Conservation (phyloP, 768 basidiomycete genomes). For the Termitomyces sp. region DNA sequence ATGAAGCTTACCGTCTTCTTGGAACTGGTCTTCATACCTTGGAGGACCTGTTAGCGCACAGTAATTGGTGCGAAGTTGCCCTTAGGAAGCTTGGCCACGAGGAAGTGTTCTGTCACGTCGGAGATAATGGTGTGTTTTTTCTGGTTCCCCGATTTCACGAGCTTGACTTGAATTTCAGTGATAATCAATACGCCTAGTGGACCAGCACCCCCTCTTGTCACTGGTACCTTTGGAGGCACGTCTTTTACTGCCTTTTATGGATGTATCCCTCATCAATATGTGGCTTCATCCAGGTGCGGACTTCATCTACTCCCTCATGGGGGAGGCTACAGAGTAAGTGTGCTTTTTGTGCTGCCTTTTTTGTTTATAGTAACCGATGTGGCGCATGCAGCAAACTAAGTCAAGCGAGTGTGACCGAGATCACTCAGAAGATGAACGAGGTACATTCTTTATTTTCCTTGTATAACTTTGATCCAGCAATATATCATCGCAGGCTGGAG, state of each 20-base stretch:
- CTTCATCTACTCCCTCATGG: constrained; percentile 60
- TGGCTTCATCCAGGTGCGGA: constrained; percentile 35
- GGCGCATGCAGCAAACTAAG: constrained; percentile 39
- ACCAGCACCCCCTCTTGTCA: constrained; percentile 55
- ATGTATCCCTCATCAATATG: not conserved
- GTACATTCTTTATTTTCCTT: constrained; percentile 12
- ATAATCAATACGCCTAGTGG: constrained; percentile 49
- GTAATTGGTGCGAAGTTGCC: constrained; percentile 75
- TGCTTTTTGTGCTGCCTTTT: not conserved
- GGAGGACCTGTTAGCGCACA: constrained; percentile 75
- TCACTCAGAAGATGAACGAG: constrained; percentile 44
- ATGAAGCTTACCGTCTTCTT: constrained; percentile 65
- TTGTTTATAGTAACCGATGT: not conserved
- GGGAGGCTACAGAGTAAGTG: constrained; percentile 58
- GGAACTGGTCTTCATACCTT: constrained; percentile 64
- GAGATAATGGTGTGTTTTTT: constrained; percentile 40
- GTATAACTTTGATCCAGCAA: not conserved
- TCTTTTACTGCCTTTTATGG: not conserved
- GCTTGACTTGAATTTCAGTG: constrained; percentile 18
- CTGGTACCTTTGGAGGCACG: constrained; percentile 59
- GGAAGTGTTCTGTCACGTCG: constrained; percentile 78
- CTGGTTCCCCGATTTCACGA: not conserved
- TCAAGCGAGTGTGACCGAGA: constrained; percentile 56
- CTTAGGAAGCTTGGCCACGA: constrained; percentile 63
- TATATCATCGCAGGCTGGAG: constrained; percentile 21